These are phyloP conservation scores for Boletus eberwhitei DNA, from an alignment of 768 basidiomycete species.

Conservation along the genomic window DNA sequence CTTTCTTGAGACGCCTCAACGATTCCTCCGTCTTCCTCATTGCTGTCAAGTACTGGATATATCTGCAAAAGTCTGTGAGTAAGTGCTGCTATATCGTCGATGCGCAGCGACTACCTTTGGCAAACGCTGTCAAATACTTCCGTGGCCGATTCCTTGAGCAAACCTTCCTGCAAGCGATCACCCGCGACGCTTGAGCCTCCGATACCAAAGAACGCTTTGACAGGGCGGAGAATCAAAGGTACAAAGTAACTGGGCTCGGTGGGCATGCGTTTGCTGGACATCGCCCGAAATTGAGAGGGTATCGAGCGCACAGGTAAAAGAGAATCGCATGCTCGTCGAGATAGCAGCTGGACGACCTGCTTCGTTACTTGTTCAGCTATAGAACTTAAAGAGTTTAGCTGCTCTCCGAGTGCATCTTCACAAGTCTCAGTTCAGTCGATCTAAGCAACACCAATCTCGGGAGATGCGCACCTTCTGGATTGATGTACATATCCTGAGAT, in stretches of 20 bases:
- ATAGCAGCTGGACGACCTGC: constrained; percentile 69
- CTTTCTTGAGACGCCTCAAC: constrained; percentile 80
- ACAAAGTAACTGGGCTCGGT: constrained; percentile 88
- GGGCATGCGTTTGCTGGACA: constrained; percentile 69
- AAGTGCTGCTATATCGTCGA: background rate
- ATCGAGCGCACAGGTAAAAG: constrained; percentile 83
- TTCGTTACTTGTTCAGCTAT: constrained; percentile 57
- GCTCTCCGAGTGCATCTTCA: constrained; percentile 54
- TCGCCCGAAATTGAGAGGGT: constrained; percentile 86
- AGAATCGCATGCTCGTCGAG: constrained; percentile 79
- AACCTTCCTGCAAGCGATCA: constrained; percentile 50
- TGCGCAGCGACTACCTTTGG: constrained; percentile 45
- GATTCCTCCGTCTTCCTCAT: constrained; percentile 95
- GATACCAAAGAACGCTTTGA: constrained; percentile 70
- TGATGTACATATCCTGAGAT: constrained; percentile 30
- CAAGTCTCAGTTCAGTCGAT: background rate
- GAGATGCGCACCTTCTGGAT: constrained; percentile 49
- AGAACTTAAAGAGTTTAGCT: constrained; percentile 46
- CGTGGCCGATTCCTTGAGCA: constrained; percentile 48
- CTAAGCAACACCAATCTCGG: background rate
- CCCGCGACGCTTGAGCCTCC: constrained; percentile 60
- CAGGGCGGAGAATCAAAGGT: constrained; percentile 71
- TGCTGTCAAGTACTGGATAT: constrained; percentile 71
- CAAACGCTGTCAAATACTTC: constrained; percentile 72
- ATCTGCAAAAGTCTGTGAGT: constrained; percentile 42